A percentile compares a stretch with the other conserved stretches of the same genome.
Conservation (phyloP, 2,329 filamentous ascomycete genomes). For the Rosellinia necatrix region DNA sequence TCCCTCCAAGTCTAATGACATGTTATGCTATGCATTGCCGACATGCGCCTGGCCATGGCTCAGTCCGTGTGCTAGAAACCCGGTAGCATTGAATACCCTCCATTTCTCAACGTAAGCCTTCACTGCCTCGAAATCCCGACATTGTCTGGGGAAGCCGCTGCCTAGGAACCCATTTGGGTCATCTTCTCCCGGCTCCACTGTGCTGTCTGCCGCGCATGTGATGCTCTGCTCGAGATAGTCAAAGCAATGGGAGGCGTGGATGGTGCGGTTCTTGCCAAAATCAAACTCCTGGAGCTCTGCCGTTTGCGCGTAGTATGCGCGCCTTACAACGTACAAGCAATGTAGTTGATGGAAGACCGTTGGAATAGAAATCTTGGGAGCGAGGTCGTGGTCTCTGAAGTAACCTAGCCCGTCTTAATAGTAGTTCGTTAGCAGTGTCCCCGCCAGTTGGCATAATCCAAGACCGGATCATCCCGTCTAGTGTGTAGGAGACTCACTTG, state of each 20-base stretch:
- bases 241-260: slow-evolving; percentile 23
- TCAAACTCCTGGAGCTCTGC: slow-evolving; percentile 20
- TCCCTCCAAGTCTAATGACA: too few relatives aligned
- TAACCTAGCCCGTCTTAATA: slow-evolving; percentile 23
- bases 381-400: slow-evolving; percentile 16
- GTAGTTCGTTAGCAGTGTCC: neutral
- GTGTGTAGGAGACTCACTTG: slow-evolving; percentile 16
- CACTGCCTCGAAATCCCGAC: slow-evolving; percentile 17
- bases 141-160: slow-evolving; percentile 22
- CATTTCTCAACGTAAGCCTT: slow-evolving; percentile 18
- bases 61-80: slow-evolving; percentile 19
- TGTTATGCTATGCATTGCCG: neutral
- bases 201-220: slow-evolving; percentile 17
- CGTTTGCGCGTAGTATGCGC: slow-evolving; percentile 18
- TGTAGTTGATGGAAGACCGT: slow-evolving; percentile 24
- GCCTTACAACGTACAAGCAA: slow-evolving; percentile 24
- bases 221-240: slow-evolving; percentile 26
- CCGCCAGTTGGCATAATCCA: neutral
- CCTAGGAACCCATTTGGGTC: slow-evolving; percentile 19
- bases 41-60: slow-evolving; percentile 18
- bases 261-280: slow-evolving; percentile 20
- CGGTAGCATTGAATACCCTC: slow-evolving; percentile 25
- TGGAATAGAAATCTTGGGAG: slow-evolving; percentile 21
- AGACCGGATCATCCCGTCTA: neutral
- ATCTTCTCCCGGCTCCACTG: slow-evolving; percentile 20